Evolutionary conservation across 495 filamentous ascomycete species (phyloP).

Genomic region (Filosporella fistucella): DNA sequence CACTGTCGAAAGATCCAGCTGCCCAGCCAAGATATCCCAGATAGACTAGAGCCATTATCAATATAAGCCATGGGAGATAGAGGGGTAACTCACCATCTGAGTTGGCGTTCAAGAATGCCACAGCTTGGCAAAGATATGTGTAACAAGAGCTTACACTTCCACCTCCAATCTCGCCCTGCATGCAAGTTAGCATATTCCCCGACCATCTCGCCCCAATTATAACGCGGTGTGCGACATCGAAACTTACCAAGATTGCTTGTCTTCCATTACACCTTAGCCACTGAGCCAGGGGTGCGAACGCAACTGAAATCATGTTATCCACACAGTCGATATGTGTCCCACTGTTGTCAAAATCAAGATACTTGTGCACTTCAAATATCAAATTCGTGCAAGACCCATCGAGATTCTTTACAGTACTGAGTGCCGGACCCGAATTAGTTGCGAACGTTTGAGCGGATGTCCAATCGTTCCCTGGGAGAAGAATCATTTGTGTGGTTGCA

Average conservation of each 20-base stretch:
- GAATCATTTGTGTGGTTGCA: slow-evolving; percentile 43
- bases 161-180: slow-evolving; percentile 46
- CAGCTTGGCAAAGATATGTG: slow-evolving; percentile 30
- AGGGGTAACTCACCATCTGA: slow-evolving; percentile 27
- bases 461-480: slow-evolving; percentile 37
- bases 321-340: slow-evolving; percentile 45
- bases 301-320: slow-evolving; percentile 39
- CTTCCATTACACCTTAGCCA: slow-evolving; percentile 45
- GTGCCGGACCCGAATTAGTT: slow-evolving; percentile 35
- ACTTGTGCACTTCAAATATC: slow-evolving; percentile 50
- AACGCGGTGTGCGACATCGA: background rate
- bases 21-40: slow-evolving; percentile 10
- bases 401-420: slow-evolving; percentile 46
- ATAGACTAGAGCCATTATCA: background rate
- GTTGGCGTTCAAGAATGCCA: slow-evolving; percentile 34
- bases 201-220: background rate
- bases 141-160: slow-evolving; percentile 38
- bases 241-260: slow-evolving; percentile 6
- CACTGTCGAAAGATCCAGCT: slow-evolving; percentile 6
- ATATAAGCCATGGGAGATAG: background rate
- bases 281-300: slow-evolving; percentile 39
- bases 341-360: slow-evolving; percentile 51
- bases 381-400: slow-evolving; percentile 47
- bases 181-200: background rate
- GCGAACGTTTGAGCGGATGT: slow-evolving; percentile 40